Percentiles rank a stretch among this genome's conserved stretches.
Evolutionary conservation across 305 asterid species (phyloP).

Genomic region (Fraxinus greggii): DNA sequence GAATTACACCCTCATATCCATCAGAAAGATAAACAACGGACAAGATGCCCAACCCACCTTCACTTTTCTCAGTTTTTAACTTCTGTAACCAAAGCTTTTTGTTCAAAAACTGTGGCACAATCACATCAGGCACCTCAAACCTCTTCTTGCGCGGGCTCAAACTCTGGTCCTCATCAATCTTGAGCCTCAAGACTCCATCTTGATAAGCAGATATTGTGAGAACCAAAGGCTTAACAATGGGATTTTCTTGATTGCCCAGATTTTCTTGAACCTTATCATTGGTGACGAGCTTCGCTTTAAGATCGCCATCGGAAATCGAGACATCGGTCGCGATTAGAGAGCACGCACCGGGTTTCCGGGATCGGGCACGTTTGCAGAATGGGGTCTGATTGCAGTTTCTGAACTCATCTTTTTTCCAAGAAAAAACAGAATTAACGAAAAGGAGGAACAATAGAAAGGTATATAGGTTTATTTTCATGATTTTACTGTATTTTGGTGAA

Average conservation of each 20-base stretch:
- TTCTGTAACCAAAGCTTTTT: slow-evolving; percentile 75
- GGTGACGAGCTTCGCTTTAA: slow-evolving; percentile 60
- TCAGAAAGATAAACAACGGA: slow-evolving; percentile 70
- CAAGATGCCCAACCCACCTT: slow-evolving; percentile 41
- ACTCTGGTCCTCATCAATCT: slow-evolving; percentile 77
- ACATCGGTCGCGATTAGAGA: slow-evolving; percentile 60
- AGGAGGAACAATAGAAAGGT: slow-evolving; percentile 38
- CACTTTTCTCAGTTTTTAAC: slow-evolving; percentile 53
- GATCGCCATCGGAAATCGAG: slow-evolving; percentile 77
- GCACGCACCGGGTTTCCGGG: slow-evolving; percentile 60
- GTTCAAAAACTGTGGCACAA: slow-evolving; percentile 60
- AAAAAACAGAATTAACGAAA: slow-evolving; percentile 36
- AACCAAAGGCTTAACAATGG: slow-evolving; percentile 43
- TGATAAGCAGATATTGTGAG: slow-evolving; percentile 73
- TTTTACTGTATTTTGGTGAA: slow-evolving; percentile 10
- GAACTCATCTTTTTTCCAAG: slow-evolving; percentile 95
- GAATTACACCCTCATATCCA: slow-evolving; percentile 81
- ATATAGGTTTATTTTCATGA: slow-evolving; percentile 33
- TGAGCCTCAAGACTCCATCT: slow-evolving; percentile 87
- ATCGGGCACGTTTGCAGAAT: slow-evolving; percentile 90
- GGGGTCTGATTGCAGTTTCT: slow-evolving; percentile 89
- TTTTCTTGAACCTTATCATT: slow-evolving; percentile 40
- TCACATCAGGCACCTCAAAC: slow-evolving; percentile 91
- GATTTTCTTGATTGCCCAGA: slow-evolving; percentile 25
- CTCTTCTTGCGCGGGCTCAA: slow-evolving; percentile 71